phyloP scores from a whole-genome alignment of 169 alveolate species.

The Plasmodium ovale region DNA sequence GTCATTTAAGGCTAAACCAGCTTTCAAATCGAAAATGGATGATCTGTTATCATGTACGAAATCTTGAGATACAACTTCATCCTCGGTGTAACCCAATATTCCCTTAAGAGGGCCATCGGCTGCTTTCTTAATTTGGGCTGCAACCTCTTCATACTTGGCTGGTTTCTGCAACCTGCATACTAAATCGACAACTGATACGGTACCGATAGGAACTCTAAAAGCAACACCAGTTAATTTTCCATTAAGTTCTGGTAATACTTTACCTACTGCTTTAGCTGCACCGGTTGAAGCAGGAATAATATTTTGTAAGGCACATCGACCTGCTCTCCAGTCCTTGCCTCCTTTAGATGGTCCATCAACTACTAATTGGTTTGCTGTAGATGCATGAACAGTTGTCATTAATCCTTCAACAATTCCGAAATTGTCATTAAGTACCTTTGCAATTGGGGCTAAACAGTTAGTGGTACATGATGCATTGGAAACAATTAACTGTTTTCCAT shows the following conservation, averaged over 20 bases:
- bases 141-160: slow-evolving; percentile 96
- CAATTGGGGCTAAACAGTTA: slow-evolving; percentile 99
- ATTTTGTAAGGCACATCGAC: slow-evolving; percentile 98
- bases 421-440: slow-evolving; percentile 97
- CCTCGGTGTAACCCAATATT: slow-evolving; percentile 96
- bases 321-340: slow-evolving; percentile 99
- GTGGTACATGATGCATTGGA: slow-evolving; percentile 99
- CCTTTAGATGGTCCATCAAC: slow-evolving; percentile 99
- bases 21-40: slow-evolving; percentile 96
- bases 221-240: slow-evolving; percentile 99
- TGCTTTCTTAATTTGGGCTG: slow-evolving; percentile 95
- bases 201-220: slow-evolving; percentile 99
- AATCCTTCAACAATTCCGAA: slow-evolving; percentile 99
- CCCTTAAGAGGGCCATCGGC: slow-evolving; percentile 96
- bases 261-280: slow-evolving; percentile 99
- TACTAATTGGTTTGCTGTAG: slow-evolving; percentile 98
- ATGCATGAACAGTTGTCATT: slow-evolving; percentile 99
- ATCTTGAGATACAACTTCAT: slow-evolving; percentile 97
- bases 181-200: slow-evolving; percentile 99
- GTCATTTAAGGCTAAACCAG: slow-evolving; percentile 97
- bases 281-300: slow-evolving; percentile 99
- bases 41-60: slow-evolving; percentile 95
- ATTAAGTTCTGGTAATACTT: slow-evolving; percentile 97
- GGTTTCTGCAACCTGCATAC: slow-evolving; percentile 97
- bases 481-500: slow-evolving; percentile 90